Percentiles rank a stretch among this genome's conserved stretches.
These are phyloP conservation scores for Fusarium mangiferae DNA, from an alignment of 2,329 filamentous ascomycete species.

Conservation along the genomic window DNA sequence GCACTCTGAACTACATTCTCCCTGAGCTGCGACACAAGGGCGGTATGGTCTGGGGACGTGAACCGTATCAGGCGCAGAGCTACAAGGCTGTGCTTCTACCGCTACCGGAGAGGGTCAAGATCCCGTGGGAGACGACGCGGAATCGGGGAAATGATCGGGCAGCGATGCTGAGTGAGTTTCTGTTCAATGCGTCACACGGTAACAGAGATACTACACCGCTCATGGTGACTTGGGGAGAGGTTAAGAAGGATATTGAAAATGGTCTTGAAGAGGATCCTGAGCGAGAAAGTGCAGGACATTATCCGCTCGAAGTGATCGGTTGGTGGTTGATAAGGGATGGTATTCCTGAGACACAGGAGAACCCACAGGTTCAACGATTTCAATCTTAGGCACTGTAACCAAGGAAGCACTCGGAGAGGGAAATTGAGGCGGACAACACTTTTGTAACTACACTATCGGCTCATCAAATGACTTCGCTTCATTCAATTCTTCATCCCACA, in stretches of 20 bases:
- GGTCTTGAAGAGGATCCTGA: constrained; percentile 6
- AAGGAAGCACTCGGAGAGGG: background rate
- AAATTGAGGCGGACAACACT: background rate
- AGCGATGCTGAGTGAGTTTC: constrained; percentile 7
- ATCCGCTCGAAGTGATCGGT: background rate
- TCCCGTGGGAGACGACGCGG: constrained; percentile 41
- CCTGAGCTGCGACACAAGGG: constrained; percentile 42
- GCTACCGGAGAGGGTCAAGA: constrained; percentile 32
- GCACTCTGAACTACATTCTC: constrained; percentile 43
- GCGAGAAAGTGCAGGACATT: background rate
- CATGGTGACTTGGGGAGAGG: constrained; percentile 31
- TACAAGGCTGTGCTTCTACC: constrained; percentile 29
- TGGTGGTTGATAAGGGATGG: constrained; percentile 12
- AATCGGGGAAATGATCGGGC: constrained; percentile 6
- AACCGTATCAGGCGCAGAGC: constrained; percentile 38
- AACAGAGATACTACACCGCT: background rate
- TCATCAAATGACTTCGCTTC: background rate
- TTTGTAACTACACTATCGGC: background rate
- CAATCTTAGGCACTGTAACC: background rate
- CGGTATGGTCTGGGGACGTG: constrained; percentile 41
- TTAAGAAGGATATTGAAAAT: constrained; percentile 29
- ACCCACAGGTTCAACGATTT: constrained; percentile 1
- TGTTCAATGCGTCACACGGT: background rate
- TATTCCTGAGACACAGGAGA: constrained; percentile 7
- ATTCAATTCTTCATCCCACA: background rate